A percentile compares a stretch with the other conserved stretches of the same genome.
These are phyloP conservation scores for Phytophthora niederhauseri DNA, from an alignment of 352 stramenopile species.

Conservation along the genomic window DNA sequence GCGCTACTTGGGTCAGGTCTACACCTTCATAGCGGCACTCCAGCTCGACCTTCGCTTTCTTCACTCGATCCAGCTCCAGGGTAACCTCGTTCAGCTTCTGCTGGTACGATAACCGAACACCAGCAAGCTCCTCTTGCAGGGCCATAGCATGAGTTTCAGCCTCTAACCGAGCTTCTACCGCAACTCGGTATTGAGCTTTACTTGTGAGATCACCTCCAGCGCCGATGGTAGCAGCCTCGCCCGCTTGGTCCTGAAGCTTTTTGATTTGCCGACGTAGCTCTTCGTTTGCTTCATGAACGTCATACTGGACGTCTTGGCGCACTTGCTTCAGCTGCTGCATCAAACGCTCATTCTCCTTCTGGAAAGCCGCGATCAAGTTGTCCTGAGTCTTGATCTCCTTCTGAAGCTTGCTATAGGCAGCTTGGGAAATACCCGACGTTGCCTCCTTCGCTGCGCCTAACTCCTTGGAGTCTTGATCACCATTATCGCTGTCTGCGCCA, in stretches of 20 bases:
- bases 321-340: conserved; percentile 80
- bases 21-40: conserved; percentile 83
- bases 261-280: conserved; percentile 56
- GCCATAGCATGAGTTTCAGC: conserved; percentile 59
- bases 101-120: conserved; percentile 40
- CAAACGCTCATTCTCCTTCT: conserved; percentile 83
- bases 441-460: not conserved
- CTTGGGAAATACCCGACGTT: conserved; percentile 8
- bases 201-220: conserved; percentile 34
- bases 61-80: conserved; percentile 72
- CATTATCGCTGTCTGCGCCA: not conserved
- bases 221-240: conserved; percentile 11
- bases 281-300: conserved; percentile 82
- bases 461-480: conserved; percentile 2
- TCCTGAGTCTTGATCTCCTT: conserved; percentile 83
- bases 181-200: conserved; percentile 53
- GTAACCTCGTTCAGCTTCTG: conserved; percentile 72
- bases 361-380: conserved; percentile 76
- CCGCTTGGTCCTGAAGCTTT: conserved; percentile 41
- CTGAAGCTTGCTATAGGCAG: conserved; percentile 36
- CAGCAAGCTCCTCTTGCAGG: conserved; percentile 67
- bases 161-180: conserved; percentile 66
- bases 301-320: conserved; percentile 63
- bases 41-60: conserved; percentile 81
- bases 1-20: conserved; percentile 59